These are phyloP conservation scores for Xylaria sp. DNA, from an alignment of 2,329 filamentous ascomycete species.

Conservation along the genomic window DNA sequence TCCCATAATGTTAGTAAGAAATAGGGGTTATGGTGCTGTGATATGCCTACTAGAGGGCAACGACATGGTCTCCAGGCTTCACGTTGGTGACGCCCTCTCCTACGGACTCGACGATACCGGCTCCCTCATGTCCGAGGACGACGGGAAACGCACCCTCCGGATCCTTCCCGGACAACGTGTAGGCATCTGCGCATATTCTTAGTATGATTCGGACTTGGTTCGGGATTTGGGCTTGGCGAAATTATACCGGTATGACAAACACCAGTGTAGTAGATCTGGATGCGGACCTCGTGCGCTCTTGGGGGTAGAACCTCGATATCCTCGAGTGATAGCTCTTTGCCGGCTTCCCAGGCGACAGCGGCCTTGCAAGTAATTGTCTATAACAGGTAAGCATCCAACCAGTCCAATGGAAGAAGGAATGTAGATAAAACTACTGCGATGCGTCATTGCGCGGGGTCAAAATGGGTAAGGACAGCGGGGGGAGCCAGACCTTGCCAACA, in stretches of 20 bases:
- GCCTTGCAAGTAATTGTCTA: slow-evolving; percentile 97
- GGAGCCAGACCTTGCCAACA: slow-evolving; percentile 60
- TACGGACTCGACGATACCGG: slow-evolving; percentile 90
- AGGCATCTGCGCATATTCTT: slow-evolving; percentile 72
- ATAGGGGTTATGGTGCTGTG: background rate
- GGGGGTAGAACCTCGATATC: slow-evolving; percentile 92
- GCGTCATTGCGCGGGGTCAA: slow-evolving; percentile 24
- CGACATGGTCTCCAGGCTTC: slow-evolving; percentile 91
- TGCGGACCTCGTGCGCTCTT: slow-evolving; percentile 92
- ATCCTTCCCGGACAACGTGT: slow-evolving; percentile 95
- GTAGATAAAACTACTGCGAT: background rate
- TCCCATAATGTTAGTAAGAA: slow-evolving; percentile 35
- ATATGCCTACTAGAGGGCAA: slow-evolving; percentile 78
- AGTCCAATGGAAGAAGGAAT: background rate
- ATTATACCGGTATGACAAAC: slow-evolving; percentile 93
- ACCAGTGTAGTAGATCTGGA: slow-evolving; percentile 96
- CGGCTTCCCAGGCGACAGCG: slow-evolving; percentile 96
- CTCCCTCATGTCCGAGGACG: slow-evolving; percentile 89
- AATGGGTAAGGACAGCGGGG: slow-evolving; percentile 7
- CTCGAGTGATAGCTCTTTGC: slow-evolving; percentile 87
- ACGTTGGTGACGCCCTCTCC: slow-evolving; percentile 95
- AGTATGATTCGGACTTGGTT: slow-evolving; percentile 47
- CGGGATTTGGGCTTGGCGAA: slow-evolving; percentile 39
- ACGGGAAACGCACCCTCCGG: slow-evolving; percentile 94
- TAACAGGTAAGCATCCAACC: slow-evolving; percentile 27